Evolutionary conservation across 345 rosid genomes (phyloP).

Genomic region (Balakata baccata): DNA sequence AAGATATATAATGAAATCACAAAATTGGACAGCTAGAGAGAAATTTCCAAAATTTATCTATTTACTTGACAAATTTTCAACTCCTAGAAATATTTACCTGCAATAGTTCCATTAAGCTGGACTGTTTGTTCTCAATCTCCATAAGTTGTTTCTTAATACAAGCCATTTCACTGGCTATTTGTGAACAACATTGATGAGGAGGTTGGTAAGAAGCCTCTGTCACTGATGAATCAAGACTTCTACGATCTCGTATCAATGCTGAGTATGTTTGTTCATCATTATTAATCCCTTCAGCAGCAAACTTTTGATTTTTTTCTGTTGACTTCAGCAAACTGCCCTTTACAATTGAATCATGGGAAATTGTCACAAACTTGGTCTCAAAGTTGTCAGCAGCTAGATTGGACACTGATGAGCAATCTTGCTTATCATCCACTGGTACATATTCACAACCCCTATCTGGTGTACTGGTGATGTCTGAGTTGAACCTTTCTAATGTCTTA

Average conservation of each 20-base stretch:
- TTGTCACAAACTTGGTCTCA: slow-evolving; percentile 48
- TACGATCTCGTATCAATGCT: slow-evolving; percentile 47
- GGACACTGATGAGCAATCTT: slow-evolving; percentile 55
- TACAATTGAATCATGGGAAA: slow-evolving; percentile 44
- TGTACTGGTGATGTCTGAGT: slow-evolving; percentile 37
- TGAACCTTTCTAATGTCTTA: slow-evolving; percentile 49
- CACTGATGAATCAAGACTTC: slow-evolving; percentile 71
- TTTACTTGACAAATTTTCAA: slow-evolving; percentile 1
- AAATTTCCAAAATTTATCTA: neutral
- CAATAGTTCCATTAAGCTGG: slow-evolving; percentile 62
- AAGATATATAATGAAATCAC: neutral
- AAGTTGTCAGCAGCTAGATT: slow-evolving; percentile 40
- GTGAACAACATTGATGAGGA: slow-evolving; percentile 52
- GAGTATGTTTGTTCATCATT: slow-evolving; percentile 45
- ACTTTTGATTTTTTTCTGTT: slow-evolving; percentile 39
- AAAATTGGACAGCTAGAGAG: neutral
- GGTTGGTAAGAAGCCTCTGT: slow-evolving; percentile 57
- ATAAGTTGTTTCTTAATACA: slow-evolving; percentile 68
- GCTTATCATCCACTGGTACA: slow-evolving; percentile 56
- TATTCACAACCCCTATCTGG: slow-evolving; percentile 53
- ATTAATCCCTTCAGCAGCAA: slow-evolving; percentile 42
- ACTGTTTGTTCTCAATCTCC: slow-evolving; percentile 74
- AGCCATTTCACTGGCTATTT: slow-evolving; percentile 59
- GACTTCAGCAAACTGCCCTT: slow-evolving; percentile 40
- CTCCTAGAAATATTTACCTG: slow-evolving; percentile 52